Percentiles rank a stretch among this genome's conserved stretches.
These are phyloP conservation scores for Exophiala sideris DNA, from an alignment of 2,329 filamentous ascomycete genomes.

Conservation along the genomic window DNA sequence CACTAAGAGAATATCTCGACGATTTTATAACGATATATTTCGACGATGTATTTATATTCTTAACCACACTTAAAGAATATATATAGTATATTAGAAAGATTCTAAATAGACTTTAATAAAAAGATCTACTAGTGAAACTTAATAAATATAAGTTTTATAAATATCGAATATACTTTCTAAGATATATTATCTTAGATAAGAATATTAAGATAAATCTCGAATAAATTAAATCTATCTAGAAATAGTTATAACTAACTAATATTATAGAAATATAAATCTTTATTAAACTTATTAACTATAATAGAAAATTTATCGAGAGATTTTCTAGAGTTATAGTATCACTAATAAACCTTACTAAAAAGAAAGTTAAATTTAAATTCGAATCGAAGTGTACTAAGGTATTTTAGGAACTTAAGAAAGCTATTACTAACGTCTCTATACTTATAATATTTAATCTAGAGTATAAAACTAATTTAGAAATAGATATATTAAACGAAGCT, in stretches of 20 bases:
- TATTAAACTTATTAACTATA: slow-evolving; percentile 24
- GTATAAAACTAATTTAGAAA: slow-evolving; percentile 13
- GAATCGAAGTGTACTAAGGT: slow-evolving; percentile 7
- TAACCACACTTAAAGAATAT: too few species aligned
- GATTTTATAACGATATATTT: slow-evolving; percentile 22
- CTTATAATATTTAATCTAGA: slow-evolving; percentile 19
- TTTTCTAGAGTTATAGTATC: slow-evolving; percentile 26
- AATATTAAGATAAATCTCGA: too few species aligned
- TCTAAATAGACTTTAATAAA: neutral
- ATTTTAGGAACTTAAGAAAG: neutral
- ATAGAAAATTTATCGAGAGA: slow-evolving; percentile 30
- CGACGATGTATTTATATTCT: slow-evolving; percentile 30
- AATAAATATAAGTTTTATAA: slow-evolving; percentile 34
- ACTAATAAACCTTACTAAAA: slow-evolving; percentile 23
- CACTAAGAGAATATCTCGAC: slow-evolving; percentile 10
- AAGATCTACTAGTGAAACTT: slow-evolving; percentile 21
- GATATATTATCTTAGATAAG: too few species aligned
- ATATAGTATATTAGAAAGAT: slow-evolving; percentile 26
- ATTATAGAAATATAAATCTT: too few species aligned
- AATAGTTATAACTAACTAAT: too few species aligned
- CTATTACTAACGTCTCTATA: slow-evolving; percentile 3
- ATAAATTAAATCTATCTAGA: too few species aligned
- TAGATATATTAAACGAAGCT: slow-evolving; percentile 10
- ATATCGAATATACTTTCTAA: slow-evolving; percentile 25
- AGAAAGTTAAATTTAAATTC: slow-evolving; percentile 9